Evolutionary conservation across 2,329 filamentous ascomycete genomes (phyloP), one percentile per base, ranked within the genome.

Genomic region (Talaromyces sp.): DNA sequence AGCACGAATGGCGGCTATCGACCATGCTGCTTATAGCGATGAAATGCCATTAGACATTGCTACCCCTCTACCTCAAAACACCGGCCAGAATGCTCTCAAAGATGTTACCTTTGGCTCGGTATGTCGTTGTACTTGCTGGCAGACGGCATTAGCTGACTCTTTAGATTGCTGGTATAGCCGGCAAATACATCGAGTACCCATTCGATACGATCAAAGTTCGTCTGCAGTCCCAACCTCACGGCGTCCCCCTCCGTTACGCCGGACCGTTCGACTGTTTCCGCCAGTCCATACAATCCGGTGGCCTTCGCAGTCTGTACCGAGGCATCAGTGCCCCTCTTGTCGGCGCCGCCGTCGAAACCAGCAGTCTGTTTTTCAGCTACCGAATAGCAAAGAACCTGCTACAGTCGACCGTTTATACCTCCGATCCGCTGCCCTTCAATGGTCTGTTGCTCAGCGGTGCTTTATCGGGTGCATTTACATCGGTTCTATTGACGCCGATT

Each of bases 181-280:
- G 94, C 68, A 99, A 98, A 82, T 92, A 94, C 77, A 94, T 99
- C 74, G 95, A 99, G 78, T 99, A 97, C 77, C 95, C 95, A 27
- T 99, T 99, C 80, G 95, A 99, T 80, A 99, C 95, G 0, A 89
- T 99, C 77, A 99, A 99, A 81, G 95, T 99, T 67, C 91, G 95
- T 47, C 86, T 99, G 11, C 95, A 99, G 77, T 95, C 94, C n/a
- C 94, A 98, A 77, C 91, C 93, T 39, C 90, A 94, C 77, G 87
- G 90, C 72, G 83, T 92, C 2, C 93, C 92, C 17, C 86, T 93
- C 22, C 89, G 86, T 67, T 98, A 97, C 78, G 87, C 82, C 6
- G 95, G 95, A 0, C 94, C 95, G 0, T 73, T 97, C 68, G 95
- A 99, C 80, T 98, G 95, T 80, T 97, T 99, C 80, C 86, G 88